Conservation (phyloP, 441 rosid species). For the Erysimum cheiri region DNA sequence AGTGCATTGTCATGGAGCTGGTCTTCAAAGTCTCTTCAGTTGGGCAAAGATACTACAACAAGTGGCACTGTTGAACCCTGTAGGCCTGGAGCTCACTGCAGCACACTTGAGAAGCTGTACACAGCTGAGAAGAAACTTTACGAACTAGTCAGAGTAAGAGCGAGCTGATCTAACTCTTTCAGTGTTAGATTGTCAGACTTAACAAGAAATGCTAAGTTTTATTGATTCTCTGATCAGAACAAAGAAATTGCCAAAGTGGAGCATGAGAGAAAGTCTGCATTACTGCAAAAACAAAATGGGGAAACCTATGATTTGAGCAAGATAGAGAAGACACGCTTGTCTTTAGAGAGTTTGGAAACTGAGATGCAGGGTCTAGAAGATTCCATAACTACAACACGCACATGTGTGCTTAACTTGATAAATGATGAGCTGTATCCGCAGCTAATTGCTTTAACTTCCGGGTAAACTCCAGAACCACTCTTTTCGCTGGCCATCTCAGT, state of each 20-base stretch:
- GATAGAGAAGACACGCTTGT: conserved; percentile 65
- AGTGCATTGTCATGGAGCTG: conserved; percentile 91
- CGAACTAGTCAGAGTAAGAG: conserved; percentile 76
- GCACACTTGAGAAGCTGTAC: conserved; percentile 79
- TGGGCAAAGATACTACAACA: conserved; percentile 51
- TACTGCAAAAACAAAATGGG: conserved; percentile 75
- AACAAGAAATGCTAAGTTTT: conserved; percentile 5
- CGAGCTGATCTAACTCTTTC: conserved; percentile 37
- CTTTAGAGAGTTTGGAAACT: conserved; percentile 66
- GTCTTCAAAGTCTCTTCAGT: conserved; percentile 83
- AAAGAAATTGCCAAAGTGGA: conserved; percentile 80
- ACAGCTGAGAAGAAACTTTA: conserved; percentile 81
- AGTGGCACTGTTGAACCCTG: conserved; percentile 67
- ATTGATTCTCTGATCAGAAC: conserved; percentile 58
- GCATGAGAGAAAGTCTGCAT: conserved; percentile 64
- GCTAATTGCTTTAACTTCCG: conserved; percentile 72
- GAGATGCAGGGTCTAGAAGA: conserved; percentile 59
- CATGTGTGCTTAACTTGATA: conserved; percentile 59
- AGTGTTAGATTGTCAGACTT: conserved; percentile 16
- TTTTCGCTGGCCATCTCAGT: conserved; percentile 24
- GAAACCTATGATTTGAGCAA: conserved; percentile 64
- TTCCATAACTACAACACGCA: conserved; percentile 65
- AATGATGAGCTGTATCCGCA: conserved; percentile 91
- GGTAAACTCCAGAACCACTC: conserved; percentile 56
- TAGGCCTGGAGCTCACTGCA: conserved; percentile 85